Evolutionary conservation across 1,284 basidiomycete species (phyloP).

Genomic region (Neonothopanus nambi): DNA sequence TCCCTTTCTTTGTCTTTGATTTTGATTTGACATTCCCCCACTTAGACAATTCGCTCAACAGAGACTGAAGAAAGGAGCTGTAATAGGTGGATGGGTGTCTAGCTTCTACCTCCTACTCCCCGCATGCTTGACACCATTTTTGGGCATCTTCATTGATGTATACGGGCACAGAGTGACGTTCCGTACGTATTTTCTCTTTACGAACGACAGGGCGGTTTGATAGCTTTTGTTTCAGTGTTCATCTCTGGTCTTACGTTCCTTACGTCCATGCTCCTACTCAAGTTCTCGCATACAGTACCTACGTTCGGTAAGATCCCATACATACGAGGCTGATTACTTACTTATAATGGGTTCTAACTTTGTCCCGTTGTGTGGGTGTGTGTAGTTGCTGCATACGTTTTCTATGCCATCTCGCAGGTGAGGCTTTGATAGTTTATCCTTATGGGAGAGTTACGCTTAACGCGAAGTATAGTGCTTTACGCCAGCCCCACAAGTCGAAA

Average conservation of each 20-base stretch:
- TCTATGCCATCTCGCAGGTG: conserved; percentile 46
- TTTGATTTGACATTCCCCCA: background rate
- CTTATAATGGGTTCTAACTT: conserved; percentile 11
- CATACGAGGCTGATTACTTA: conserved; percentile 10
- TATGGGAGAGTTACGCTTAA: too few species aligned
- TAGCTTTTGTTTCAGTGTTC: conserved; percentile 32
- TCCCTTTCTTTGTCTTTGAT: background rate
- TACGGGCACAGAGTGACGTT: conserved; percentile 43
- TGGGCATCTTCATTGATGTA: conserved; percentile 44
- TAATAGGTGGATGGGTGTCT: conserved; percentile 49
- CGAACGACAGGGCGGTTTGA: background rate
- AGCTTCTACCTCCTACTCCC: conserved; percentile 47
- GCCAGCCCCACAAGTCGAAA: conserved; percentile 46
- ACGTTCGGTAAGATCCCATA: conserved; percentile 31
- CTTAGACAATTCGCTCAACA: conserved; percentile 44
- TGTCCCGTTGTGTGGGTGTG: too few species aligned
- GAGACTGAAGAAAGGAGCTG: conserved; percentile 44
- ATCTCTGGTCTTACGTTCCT: conserved; percentile 43
- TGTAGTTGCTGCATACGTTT: conserved; percentile 40
- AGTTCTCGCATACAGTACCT: conserved; percentile 40
- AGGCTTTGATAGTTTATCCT: background rate
- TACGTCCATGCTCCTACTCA: conserved; percentile 43
- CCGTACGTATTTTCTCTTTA: conserved; percentile 28
- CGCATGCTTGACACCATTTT: conserved; percentile 42
- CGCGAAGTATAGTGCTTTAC: conserved; percentile 28